These are phyloP conservation scores for Aspergillus pseudoterreus DNA, from an alignment of 2,329 filamentous ascomycete genomes.

Conservation along the genomic window DNA sequence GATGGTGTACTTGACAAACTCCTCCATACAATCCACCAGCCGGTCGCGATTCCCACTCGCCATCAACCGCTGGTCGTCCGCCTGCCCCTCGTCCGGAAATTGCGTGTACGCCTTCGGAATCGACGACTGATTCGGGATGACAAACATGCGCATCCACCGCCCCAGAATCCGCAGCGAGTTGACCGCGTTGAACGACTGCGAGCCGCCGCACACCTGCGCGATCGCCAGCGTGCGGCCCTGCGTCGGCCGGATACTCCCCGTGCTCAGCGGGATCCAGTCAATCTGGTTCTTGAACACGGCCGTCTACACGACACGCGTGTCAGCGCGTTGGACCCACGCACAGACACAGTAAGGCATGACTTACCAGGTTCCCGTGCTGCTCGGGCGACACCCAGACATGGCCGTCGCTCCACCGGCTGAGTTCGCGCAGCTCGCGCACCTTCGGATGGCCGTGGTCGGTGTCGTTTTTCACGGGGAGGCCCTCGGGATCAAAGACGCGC, in stretches of 20 bases:
- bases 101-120: slow-evolving; percentile 62
- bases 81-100: slow-evolving; percentile 51
- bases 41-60: slow-evolving; percentile 57
- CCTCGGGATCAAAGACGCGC: slow-evolving; percentile 57
- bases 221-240: slow-evolving; percentile 63
- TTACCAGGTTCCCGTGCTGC: slow-evolving; percentile 61
- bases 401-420: slow-evolving; percentile 63
- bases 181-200: slow-evolving; percentile 65
- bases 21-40: slow-evolving; percentile 65
- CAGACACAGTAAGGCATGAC: slow-evolving; percentile 9
- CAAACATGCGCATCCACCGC: slow-evolving; percentile 68
- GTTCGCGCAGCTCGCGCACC: slow-evolving; percentile 59
- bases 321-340: not conserved
- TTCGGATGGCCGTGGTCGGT: slow-evolving; percentile 55
- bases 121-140: slow-evolving; percentile 63
- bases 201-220: slow-evolving; percentile 61
- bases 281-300: slow-evolving; percentile 68
- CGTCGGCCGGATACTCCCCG: slow-evolving; percentile 61
- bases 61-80: slow-evolving; percentile 50
- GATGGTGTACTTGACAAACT: slow-evolving; percentile 66
- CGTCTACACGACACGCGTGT: slow-evolving; percentile 39
- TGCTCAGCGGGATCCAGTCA: slow-evolving; percentile 64
- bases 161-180: slow-evolving; percentile 63
- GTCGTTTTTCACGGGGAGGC: slow-evolving; percentile 62
- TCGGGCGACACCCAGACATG: slow-evolving; percentile 65